A percentile compares a stretch with the other conserved stretches of the same genome.
phyloP scores from a whole-genome alignment of 257 asterid species.

The Solanum chilense region DNA sequence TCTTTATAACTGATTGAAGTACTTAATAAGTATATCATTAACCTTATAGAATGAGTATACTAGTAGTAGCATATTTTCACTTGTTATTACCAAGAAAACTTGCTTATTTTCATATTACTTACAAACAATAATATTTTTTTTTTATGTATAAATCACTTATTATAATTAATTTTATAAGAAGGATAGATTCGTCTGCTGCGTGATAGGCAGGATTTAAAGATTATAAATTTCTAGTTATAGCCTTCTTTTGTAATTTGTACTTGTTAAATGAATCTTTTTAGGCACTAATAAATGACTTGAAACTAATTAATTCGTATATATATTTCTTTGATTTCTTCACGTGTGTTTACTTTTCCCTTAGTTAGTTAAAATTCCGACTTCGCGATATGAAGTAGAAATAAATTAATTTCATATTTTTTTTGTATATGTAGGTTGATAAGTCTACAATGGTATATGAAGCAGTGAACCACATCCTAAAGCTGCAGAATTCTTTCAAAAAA shows the following conservation, averaged over 20 bases:
- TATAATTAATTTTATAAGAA: no score
- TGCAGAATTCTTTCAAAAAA: constrained; percentile 19
- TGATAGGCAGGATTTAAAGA: no score
- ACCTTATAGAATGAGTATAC: neutral
- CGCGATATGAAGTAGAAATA: neutral
- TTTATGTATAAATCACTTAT: no score
- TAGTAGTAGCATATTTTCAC: neutral
- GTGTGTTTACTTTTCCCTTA: neutral
- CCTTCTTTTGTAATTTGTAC: no score
- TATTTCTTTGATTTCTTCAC: neutral
- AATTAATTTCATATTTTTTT: neutral
- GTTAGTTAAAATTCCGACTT: neutral
- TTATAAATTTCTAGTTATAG: no score
- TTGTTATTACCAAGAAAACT: neutral
- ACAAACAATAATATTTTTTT: no score
- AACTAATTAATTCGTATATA: no score
- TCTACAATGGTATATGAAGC: constrained; percentile 78
- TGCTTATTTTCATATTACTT: neutral
- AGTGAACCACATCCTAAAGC: constrained; percentile 30
- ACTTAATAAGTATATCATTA: neutral
- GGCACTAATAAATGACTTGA: neutral
- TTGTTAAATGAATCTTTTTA: neutral
- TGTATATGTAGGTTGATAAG: constrained; percentile 51
- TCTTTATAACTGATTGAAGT: neutral
- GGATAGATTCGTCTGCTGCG: no score